These are phyloP conservation scores for Monascus purpureus DNA, from an alignment of 495 filamentous ascomycete genomes.

Conservation along the genomic window DNA sequence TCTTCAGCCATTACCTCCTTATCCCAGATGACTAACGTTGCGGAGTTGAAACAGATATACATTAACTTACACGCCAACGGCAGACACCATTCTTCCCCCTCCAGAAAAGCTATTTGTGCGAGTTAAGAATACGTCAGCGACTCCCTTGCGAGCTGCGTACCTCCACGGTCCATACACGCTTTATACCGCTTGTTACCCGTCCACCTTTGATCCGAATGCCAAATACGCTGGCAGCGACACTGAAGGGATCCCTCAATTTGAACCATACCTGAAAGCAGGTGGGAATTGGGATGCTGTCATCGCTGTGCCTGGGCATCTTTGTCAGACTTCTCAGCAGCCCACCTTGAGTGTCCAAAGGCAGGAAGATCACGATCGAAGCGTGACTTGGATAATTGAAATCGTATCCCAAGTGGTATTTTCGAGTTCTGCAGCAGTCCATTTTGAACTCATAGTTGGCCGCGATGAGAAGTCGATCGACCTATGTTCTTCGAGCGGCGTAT, in stretches of 20 bases:
- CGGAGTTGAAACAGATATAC: conserved; percentile 51
- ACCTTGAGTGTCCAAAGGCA: conserved; percentile 9
- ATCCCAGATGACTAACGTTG: conserved; percentile 1
- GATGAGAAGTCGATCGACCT: conserved; percentile 70
- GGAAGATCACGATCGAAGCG: conserved; percentile 29
- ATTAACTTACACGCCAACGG: conserved; percentile 79
- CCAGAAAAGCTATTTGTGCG: conserved; percentile 66
- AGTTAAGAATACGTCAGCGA: conserved; percentile 82
- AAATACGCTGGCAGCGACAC: conserved; percentile 47
- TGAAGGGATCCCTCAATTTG: conserved; percentile 69
- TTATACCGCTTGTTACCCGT: conserved; percentile 69
- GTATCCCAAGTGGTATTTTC: conserved; percentile 89
- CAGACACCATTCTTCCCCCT: conserved; percentile 74
- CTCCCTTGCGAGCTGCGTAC: conserved; percentile 84
- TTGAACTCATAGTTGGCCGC: conserved; percentile 71
- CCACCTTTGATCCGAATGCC: conserved; percentile 62
- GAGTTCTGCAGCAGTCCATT: conserved; percentile 71
- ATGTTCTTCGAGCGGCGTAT: conserved; percentile 34
- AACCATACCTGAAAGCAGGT: conserved; percentile 90
- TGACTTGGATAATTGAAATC: conserved; percentile 86
- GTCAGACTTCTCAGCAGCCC: not conserved
- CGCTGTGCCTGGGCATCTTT: conserved; percentile 50
- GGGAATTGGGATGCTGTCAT: conserved; percentile 69
- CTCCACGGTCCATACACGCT: conserved; percentile 91
- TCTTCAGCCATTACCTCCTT: not conserved